Conservation (phyloP, 306 rosid genomes). For the Sophora flavescens region DNA sequence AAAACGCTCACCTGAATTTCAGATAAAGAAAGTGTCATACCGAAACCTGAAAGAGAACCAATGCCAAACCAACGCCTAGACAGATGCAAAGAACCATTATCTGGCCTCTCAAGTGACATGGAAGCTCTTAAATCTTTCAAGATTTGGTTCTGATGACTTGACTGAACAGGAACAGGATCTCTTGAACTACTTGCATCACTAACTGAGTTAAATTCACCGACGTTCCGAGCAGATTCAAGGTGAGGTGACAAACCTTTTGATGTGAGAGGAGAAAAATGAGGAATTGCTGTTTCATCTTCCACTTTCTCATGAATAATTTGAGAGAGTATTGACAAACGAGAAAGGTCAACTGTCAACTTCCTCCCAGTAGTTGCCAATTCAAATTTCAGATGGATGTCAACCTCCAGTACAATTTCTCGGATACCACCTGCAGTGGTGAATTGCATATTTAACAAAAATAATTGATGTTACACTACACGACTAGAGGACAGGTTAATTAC, state of each 20-base stretch:
- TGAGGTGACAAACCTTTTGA: constrained; percentile 49
- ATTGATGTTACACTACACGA: constrained; percentile 15
- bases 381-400: constrained; percentile 63
- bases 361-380: constrained; percentile 56
- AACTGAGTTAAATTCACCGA: constrained; percentile 49
- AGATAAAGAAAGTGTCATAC: constrained; percentile 72
- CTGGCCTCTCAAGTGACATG: constrained; percentile 63
- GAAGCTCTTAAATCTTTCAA: constrained; percentile 66
- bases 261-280: constrained; percentile 68
- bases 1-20: constrained; percentile 69
- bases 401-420: constrained; percentile 69
- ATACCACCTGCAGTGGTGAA: constrained; percentile 66
- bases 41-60: constrained; percentile 73
- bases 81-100: constrained; percentile 48
- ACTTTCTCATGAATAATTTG: constrained; percentile 55
- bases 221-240: constrained; percentile 54
- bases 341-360: constrained; percentile 63
- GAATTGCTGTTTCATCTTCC: constrained; percentile 54
- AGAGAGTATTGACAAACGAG: constrained; percentile 70
- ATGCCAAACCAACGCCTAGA: constrained; percentile 65
- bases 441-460: constrained; percentile 31
- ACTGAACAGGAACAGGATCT: constrained; percentile 50
- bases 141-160: constrained; percentile 60
- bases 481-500: constrained; percentile 51
- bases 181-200: constrained; percentile 67